Percentiles rank a stretch among this genome's conserved stretches.
phyloP scores from a whole-genome alignment of 306 rosid genomes.

The Rosa lucieae region DNA sequence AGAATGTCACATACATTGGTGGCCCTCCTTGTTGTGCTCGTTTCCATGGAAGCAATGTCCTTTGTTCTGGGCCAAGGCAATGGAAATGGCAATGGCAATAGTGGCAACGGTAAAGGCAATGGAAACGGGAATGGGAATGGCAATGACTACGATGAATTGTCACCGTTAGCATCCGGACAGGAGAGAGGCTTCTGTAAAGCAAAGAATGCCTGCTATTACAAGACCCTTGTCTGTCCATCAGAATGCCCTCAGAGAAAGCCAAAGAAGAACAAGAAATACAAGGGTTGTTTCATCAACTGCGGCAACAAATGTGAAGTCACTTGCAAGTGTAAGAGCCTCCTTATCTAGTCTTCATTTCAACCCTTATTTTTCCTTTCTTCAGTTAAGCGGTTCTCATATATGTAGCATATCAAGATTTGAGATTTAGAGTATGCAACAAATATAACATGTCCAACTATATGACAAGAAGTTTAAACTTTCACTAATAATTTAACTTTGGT shows the following conservation, averaged over 20 bases:
- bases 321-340: constrained; percentile 62
- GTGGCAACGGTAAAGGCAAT: not conserved
- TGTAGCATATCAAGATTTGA: not conserved
- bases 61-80: constrained; percentile 12
- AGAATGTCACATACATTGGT: constrained; percentile 7
- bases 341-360: not conserved
- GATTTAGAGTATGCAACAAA: not conserved
- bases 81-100: not conserved
- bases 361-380: not conserved
- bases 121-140: constrained; percentile 5
- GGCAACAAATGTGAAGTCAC: constrained; percentile 78
- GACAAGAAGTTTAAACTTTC: not conserved
- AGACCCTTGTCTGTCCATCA: constrained; percentile 53
- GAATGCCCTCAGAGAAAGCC: constrained; percentile 64
- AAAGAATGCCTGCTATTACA: constrained; percentile 35
- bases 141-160: constrained; percentile 27
- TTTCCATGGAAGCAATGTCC: constrained; percentile 9
- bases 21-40: not conserved
- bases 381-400: not conserved
- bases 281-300: constrained; percentile 67
- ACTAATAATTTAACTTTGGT: not conserved
- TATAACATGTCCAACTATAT: not conserved
- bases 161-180: constrained; percentile 38
- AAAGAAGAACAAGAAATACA: constrained; percentile 64
- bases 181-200: constrained; percentile 57